Evolutionary conservation across 768 basidiomycete genomes (phyloP).

Genomic region (Naganishia randhawae): DNA sequence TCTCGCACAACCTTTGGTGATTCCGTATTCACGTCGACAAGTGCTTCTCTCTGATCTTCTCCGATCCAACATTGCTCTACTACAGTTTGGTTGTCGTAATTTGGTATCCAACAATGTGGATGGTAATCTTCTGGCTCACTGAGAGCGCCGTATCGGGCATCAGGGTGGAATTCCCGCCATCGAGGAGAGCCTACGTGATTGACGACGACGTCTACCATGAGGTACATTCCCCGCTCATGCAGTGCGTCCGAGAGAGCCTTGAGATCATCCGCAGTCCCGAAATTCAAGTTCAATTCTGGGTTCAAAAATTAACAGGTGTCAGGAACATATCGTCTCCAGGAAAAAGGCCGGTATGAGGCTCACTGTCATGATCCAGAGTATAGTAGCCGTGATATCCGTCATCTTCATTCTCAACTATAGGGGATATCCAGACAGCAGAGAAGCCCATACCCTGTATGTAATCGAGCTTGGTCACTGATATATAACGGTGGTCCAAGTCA

Average conservation of each 20-base stretch:
- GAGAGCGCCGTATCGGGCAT: constrained; percentile 37
- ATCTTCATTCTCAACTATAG: constrained; percentile 72
- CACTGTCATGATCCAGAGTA: constrained; percentile 30
- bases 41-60: constrained; percentile 62
- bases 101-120: constrained; percentile 65
- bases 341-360: neutral
- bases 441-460: constrained; percentile 79
- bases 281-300: constrained; percentile 61
- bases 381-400: constrained; percentile 53
- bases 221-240: constrained; percentile 72
- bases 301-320: constrained; percentile 45
- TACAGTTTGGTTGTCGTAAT: constrained; percentile 66
- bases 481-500: neutral
- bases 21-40: constrained; percentile 83
- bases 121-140: constrained; percentile 63
- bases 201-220: constrained; percentile 76
- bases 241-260: constrained; percentile 64
- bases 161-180: constrained; percentile 58
- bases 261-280: constrained; percentile 70
- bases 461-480: constrained; percentile 60
- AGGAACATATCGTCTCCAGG: neutral
- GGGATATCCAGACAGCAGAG: constrained; percentile 81
- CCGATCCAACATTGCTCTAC: constrained; percentile 80
- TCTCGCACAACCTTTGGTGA: constrained; percentile 62
- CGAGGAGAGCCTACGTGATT: constrained; percentile 76